phyloP scores from a whole-genome alignment of 495 filamentous ascomycete genomes.

The Trypethelium eluteriae region DNA sequence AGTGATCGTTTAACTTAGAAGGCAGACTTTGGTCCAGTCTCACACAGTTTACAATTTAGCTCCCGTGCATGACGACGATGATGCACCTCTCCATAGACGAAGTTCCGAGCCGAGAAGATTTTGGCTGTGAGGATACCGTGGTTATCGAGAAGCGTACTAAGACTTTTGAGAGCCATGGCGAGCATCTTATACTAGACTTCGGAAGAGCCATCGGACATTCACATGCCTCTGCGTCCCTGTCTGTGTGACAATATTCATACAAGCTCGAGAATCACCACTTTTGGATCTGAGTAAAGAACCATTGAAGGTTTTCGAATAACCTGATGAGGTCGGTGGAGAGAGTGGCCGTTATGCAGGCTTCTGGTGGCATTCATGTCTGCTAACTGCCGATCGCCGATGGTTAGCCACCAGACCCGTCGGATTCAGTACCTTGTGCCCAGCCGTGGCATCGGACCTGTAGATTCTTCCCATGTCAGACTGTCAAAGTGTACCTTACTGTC shows the following conservation, averaged over 20 bases:
- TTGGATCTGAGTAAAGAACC: too few species aligned
- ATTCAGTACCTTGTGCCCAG: background rate
- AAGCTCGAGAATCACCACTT: too few species aligned
- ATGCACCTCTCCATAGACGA: background rate
- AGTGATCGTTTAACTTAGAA: background rate
- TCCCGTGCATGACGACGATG: conserved; percentile 5
- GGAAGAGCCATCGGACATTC: too few species aligned
- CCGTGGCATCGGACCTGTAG: background rate
- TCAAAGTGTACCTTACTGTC: too few species aligned
- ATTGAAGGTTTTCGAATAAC: background rate
- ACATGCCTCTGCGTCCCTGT: too few species aligned
- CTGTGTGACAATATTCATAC: too few species aligned
- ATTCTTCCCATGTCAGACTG: background rate
- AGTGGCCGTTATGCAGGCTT: background rate
- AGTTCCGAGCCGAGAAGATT: background rate
- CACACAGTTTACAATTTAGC: background rate
- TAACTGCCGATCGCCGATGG: background rate
- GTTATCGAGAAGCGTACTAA: background rate
- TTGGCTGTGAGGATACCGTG: background rate
- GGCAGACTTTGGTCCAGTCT: background rate
- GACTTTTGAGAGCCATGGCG: background rate
- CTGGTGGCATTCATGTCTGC: background rate
- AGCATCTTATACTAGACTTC: background rate
- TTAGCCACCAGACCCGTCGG: conserved; percentile 2
- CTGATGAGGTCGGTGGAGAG: background rate